A percentile compares a stretch with the other conserved stretches of the same genome.
Evolutionary conservation across 2,329 filamentous ascomycete genomes (phyloP).

Genomic region (Gyromitra esculenta): DNA sequence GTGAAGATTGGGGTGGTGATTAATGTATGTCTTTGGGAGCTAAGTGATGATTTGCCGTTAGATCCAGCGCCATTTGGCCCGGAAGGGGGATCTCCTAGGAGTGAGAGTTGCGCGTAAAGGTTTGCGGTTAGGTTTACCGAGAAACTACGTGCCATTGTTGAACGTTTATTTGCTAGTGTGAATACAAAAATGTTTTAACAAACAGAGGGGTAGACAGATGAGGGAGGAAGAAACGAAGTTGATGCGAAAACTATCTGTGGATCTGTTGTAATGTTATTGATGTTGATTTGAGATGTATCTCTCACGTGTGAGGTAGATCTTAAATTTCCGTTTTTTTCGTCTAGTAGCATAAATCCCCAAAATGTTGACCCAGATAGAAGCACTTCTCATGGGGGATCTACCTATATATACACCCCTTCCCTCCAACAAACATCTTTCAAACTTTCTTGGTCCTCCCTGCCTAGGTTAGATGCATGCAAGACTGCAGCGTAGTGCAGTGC

Average conservation of each 20-base stretch:
- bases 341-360: background rate
- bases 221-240: background rate
- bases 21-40: constrained; percentile 35
- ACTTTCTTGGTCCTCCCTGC: constrained; percentile 1
- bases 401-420: constrained; percentile 23
- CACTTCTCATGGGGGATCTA: constrained; percentile 6
- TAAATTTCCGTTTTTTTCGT: background rate
- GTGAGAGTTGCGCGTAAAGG: constrained; percentile 33
- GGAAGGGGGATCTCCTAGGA: constrained; percentile 36
- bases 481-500: background rate
- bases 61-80: constrained; percentile 29
- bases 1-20: constrained; percentile 49
- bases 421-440: background rate
- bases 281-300: background rate
- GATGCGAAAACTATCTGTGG: background rate
- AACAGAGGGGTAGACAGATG: background rate
- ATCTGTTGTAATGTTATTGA: background rate
- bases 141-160: constrained; percentile 30
- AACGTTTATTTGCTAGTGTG: background rate
- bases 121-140: constrained; percentile 35
- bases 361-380: constrained; percentile 20
- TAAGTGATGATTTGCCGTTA: constrained; percentile 6
- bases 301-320: background rate
- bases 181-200: background rate
- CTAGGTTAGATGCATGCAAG: background rate